Evolutionary conservation across 2,329 filamentous ascomycete genomes (phyloP), one percentile per base, ranked within the genome.

Genomic region (Alternaria metachromatica): DNA sequence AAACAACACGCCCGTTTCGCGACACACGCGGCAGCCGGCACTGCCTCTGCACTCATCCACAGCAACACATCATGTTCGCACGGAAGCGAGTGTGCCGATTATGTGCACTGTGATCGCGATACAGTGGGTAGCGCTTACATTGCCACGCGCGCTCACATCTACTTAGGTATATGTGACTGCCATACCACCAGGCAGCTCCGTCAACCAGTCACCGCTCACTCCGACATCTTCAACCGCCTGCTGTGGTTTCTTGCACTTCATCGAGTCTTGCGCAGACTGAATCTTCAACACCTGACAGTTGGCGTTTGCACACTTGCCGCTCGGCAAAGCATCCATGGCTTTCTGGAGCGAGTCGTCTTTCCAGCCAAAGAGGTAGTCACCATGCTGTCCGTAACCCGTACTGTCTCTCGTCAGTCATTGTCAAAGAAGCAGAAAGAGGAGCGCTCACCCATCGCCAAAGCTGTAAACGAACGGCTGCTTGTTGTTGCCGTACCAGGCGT

Each of bases 211-310:
- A 23, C 74, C 74, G 21, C 60, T 57, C 37, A 67, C 61, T 5
- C 75, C 75, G 58, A 86, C 83, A 10, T 81, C 65, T 75, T 87
- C 85, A 37, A 80, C 79, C 15, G 84, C 83, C 68, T 84, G 82
- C 68, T 86, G 83, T 30, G 79, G 48, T 62, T 76, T 77, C 64
- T 69, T 76, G 44, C 73, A 78, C 4, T 50, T 48, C 64, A 69
- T 71, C 0, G 73, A 50, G n/a, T 76, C 71, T 25, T 68, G 60
- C 2, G 66, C 73, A 33, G 72, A 73, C 60, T 78, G 74, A 4
- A 76, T 69, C 60, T 76, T 76, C 9, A 77, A 65, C 46, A 75
- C 73, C 20, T 55, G 65, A 65, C 74, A 78, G 60, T 75, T 73
- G 4, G 72, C 75, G 21, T 75, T 76, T 2, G 71, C 71, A 62